These are phyloP conservation scores for Juglanconis oblonga DNA, from an alignment of 2,329 filamentous ascomycete species.

Conservation along the genomic window DNA sequence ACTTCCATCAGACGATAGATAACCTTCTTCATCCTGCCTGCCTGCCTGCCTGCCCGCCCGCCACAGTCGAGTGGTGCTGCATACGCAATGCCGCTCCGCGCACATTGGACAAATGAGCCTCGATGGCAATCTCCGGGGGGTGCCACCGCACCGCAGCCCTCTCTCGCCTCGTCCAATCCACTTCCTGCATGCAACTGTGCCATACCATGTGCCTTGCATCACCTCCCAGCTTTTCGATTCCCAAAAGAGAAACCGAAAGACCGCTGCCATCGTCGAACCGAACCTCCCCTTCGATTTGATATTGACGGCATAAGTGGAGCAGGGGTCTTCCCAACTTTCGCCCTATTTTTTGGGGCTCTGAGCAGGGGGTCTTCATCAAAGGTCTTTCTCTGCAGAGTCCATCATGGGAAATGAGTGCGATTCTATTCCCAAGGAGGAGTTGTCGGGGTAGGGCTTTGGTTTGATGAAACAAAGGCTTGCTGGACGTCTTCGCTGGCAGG, in stretches of 20 bases:
- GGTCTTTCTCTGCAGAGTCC: not conserved
- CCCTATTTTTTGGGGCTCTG: not conserved
- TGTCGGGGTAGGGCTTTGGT: no score
- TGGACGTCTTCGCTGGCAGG: no score
- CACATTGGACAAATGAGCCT: not conserved
- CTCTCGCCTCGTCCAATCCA: not conserved
- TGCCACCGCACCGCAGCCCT: slow-evolving; percentile 14
- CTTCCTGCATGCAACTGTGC: not conserved
- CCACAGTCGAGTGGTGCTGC: no score
- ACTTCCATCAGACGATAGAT: not conserved
- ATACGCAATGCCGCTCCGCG: no score
- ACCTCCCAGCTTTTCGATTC: not conserved
- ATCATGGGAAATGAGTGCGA: no score
- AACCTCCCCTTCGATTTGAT: not conserved
- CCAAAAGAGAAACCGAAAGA: not conserved
- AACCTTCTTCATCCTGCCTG: not conserved
- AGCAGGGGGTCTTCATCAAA: no score
- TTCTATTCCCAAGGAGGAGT: no score
- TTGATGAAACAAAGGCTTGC: no score
- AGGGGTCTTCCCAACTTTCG: not conserved
- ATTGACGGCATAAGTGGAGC: not conserved
- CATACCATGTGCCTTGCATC: not conserved
- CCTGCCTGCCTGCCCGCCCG: no score
- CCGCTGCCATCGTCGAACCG: slow-evolving; percentile 4
- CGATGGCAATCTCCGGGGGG: slow-evolving; percentile 15